Evolutionary conservation across 768 basidiomycete genomes (phyloP).

Genomic region (Tubosaeta brunneosetosa): DNA sequence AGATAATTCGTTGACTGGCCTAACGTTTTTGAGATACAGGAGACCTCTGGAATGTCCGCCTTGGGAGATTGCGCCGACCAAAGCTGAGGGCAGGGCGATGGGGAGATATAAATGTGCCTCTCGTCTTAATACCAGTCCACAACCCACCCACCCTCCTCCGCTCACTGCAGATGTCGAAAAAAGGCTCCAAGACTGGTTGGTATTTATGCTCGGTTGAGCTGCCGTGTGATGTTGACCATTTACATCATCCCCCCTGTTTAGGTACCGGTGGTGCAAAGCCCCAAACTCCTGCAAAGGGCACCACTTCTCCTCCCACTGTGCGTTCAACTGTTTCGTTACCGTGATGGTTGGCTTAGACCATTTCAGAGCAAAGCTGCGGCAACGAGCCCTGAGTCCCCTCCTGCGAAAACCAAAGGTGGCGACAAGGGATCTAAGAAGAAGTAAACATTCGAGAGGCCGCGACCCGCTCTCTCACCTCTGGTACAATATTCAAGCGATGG

Average conservation of each 20-base stretch:
- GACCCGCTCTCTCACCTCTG: background rate
- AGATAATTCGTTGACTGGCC: background rate
- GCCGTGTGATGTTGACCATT: conserved; percentile 9
- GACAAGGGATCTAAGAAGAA: conserved; percentile 30
- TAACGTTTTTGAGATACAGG: conserved; percentile 5
- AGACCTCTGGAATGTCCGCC: conserved; percentile 2
- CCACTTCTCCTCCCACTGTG: conserved; percentile 16
- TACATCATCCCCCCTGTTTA: background rate
- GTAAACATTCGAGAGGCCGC: conserved; percentile 6
- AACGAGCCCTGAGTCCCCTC: conserved; percentile 24
- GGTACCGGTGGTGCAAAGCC: conserved; percentile 10
- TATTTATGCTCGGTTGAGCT: conserved; percentile 13
- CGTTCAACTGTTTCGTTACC: background rate
- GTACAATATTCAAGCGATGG: conserved; percentile 6
- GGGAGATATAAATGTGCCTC: conserved; percentile 19
- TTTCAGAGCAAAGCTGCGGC: conserved; percentile 19
- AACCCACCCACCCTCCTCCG: background rate
- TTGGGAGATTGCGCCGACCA: conserved; percentile 12
- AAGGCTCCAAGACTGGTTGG: conserved; percentile 21
- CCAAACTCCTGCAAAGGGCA: conserved; percentile 18
- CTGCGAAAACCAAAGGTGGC: conserved; percentile 23
- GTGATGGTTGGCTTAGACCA: background rate
- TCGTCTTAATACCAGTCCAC: background rate
- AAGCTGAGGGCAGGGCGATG: conserved; percentile 28
- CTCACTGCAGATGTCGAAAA: conserved; percentile 23